Percentiles rank a stretch among this genome's conserved stretches.
Conservation (phyloP, 306 rosid species). For the Coriaria nepalensis region DNA sequence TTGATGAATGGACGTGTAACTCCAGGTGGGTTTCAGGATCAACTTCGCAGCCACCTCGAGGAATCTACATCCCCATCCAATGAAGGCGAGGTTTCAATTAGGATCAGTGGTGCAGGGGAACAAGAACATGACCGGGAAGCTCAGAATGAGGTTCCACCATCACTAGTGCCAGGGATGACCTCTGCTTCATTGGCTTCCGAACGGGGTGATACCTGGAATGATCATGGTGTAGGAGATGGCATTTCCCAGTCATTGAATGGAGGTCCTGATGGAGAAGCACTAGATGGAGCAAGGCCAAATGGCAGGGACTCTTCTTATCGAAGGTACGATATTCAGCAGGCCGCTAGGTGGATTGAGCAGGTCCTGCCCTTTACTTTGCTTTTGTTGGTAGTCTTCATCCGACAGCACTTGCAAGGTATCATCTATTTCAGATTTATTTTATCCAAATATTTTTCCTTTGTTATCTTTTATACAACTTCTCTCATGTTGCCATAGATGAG, state of each 20-base stretch:
- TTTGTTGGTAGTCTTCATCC: conserved; percentile 86
- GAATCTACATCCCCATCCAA: conserved; percentile 19
- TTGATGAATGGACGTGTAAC: conserved; percentile 22
- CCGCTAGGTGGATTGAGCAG: conserved; percentile 93
- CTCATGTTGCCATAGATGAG: too few relatives aligned
- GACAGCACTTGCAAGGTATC: conserved; percentile 95
- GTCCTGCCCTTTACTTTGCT: conserved; percentile 86
- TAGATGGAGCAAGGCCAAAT: conserved; percentile 38
- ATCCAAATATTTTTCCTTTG: not conserved
- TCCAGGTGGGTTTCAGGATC: conserved; percentile 24
- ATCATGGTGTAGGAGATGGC: conserved; percentile 35
- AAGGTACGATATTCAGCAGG: conserved; percentile 97
- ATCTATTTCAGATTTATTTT: not conserved
- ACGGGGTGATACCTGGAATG: conserved; percentile 22
- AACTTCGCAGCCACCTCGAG: conserved; percentile 22
- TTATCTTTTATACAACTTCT: not conserved
- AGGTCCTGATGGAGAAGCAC: conserved; percentile 30
- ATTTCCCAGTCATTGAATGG: conserved; percentile 26
- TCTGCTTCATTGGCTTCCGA: conserved; percentile 14
- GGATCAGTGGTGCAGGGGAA: conserved; percentile 68
- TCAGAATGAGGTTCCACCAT: conserved; percentile 24
- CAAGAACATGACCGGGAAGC: conserved; percentile 42
- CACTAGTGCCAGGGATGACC: conserved; percentile 16
- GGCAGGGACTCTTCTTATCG: conserved; percentile 92
- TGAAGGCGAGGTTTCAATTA: conserved; percentile 76